Evolutionary conservation across 768 basidiomycete species (phyloP), one percentile per base, ranked within the genome.

Genomic region (Termitomyces eurrhizus): DNA sequence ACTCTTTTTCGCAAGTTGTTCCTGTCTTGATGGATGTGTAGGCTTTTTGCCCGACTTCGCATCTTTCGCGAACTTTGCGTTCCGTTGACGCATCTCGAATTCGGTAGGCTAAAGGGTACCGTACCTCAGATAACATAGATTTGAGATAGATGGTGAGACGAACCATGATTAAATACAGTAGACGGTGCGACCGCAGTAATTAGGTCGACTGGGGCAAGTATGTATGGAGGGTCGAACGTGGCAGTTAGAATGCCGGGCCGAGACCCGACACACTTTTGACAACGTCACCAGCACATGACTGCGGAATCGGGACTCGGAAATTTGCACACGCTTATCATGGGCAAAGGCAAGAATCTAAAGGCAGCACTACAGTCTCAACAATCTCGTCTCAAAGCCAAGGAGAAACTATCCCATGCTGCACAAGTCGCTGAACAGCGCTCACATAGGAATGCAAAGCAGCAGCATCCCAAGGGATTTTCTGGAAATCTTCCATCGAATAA

Each of bases 61-160:
- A 62, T 86, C 85, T 61, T 80, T 84, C 44, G 87, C 89, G 74
- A 94, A 94, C 75, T 92, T 88, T 59, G 81, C 82, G 73, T 93
- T 94, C 73, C 85, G 84, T 68, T 86, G 84, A 66, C 89, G 87
- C 75, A 92, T 81, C 68, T 93, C 91, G 71, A 90, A 92, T 78
- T 89, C 84, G 57, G 88, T 90, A 56, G 90, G 90, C 89, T 92
- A 41, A 9, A 3, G 29, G 50, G 5, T 21, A 21, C n/a, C 1
- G 41, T 44, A 21, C 41, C n/a, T 55, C 12, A 55, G 18, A 42
- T 14, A 26, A 7, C 7, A 13, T 13, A 54, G 21, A 14, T 3
- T 13, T n/a, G n/a, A 32, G 39, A 12, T 54, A 24, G 1, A n/a
- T 1, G 18, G 42, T 14, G 6, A 13, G 9, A 33, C 32, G 12